Evolutionary conservation across 1,139 yeast genomes (phyloP), one percentile per base, ranked within the genome.

Genomic region (Nadsonia starkeyi-henricii): DNA sequence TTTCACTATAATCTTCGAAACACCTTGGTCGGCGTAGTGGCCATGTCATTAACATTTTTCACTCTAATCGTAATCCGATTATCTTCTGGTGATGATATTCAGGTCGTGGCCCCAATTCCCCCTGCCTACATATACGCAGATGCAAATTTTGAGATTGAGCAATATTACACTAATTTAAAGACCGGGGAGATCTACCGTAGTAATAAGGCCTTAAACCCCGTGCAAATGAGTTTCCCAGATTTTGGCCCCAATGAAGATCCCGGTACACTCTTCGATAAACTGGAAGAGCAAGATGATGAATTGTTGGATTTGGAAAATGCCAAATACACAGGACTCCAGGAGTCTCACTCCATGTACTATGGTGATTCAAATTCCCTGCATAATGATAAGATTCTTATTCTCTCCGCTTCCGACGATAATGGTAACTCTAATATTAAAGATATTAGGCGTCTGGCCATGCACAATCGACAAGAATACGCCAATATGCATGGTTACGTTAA

Each of bases 111-210:
- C 28, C 28, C 8, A 23, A 23, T 23, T 23, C 28, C 28, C 8
- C 9, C 9, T 5, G 9, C 8, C 9, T 33, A 33, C 12, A 15
- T 68, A 30, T 77, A 71, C 28, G 76, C 70, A 17, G 55, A 55
- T 20, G 55, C 52, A 8, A 54, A 50, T n/a, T 56, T 56, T 45
- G 53, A 57, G 45, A 53, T 52, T 43, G 58, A 54, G 26, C 56
- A 57, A 42, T 59, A 53, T 20, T 58, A 58, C 19, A 61, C 45
- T 37, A 28, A 21, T 41, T 7, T 30, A 17, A 21, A 1, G 54
- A 50, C 13, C 58, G 51, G 23, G 53, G 47, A 1, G 53, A 49
- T 2, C 52, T 50, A 13, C 54, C 49, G 1, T 56, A 54, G 1
- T 23, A 9, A 5, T 5, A 23, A 23, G 28, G 28, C 5, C 5